Percentiles rank a stretch among this genome's conserved stretches.
These are phyloP conservation scores for Hyphodiscus hymeniophilus DNA, from an alignment of 495 filamentous ascomycete genomes.

Conservation along the genomic window DNA sequence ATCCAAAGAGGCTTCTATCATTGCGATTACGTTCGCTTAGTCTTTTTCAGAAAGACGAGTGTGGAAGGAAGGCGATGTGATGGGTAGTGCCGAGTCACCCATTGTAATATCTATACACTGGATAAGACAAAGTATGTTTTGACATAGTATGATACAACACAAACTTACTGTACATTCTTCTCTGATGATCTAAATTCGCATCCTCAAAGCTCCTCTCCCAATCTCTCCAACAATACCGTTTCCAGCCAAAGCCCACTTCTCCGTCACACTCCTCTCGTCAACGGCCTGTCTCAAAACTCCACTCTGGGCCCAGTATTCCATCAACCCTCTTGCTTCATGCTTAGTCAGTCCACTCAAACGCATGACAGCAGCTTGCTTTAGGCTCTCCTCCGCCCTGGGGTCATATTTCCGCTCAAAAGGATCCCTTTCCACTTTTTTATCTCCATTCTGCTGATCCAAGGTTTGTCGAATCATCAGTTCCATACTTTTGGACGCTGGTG, in stretches of 20 bases:
- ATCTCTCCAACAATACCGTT: constrained; percentile 80
- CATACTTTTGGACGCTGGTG: constrained; percentile 50
- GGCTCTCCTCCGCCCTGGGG: constrained; percentile 50
- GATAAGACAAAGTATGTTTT: too few species aligned
- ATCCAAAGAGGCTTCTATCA: too few species aligned
- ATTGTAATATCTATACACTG: too few species aligned
- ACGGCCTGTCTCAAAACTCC: constrained; percentile 65
- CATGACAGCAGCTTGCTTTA: constrained; percentile 42
- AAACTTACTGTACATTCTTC: not conserved
- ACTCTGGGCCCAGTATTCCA: constrained; percentile 92
- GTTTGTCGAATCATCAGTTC: constrained; percentile 48
- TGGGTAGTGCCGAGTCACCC: too few species aligned
- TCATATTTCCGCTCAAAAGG: constrained; percentile 61
- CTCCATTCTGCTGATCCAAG: constrained; percentile 26
- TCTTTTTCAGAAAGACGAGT: too few species aligned
- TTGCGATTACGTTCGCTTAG: too few species aligned
- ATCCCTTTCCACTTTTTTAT: constrained; percentile 33
- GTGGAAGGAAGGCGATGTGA: too few species aligned
- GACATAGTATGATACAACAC: too few species aligned
- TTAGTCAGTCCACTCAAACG: constrained; percentile 58
- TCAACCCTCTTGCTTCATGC: constrained; percentile 64
- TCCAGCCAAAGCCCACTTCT: constrained; percentile 80
- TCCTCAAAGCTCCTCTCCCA: constrained; percentile 53
- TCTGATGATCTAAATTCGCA: constrained; percentile 24
- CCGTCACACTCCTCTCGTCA: constrained; percentile 63